Conservation (phyloP, 495 filamentous ascomycete species). For the Penicillium parvum region DNA sequence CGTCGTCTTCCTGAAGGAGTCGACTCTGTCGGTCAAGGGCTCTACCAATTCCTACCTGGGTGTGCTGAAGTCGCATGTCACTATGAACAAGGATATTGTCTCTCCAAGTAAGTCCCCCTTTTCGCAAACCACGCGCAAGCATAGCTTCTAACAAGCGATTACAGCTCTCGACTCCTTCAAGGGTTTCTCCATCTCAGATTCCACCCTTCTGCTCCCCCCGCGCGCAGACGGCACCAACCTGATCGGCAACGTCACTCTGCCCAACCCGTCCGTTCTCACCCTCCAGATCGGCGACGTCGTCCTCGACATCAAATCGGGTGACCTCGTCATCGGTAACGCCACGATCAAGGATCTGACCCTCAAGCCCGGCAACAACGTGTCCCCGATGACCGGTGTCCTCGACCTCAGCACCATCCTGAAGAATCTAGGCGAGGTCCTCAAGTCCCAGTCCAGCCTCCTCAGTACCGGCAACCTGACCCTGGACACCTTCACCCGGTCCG, state of each 20-base stretch:
- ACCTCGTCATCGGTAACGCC: conserved; percentile 47
- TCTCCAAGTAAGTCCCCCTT: conserved; percentile 36
- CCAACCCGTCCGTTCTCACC: conserved; percentile 37
- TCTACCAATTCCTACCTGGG: conserved; percentile 35
- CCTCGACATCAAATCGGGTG: conserved; percentile 32
- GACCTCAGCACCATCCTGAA: conserved; percentile 29
- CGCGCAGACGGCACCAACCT: conserved; percentile 30
- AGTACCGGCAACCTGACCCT: conserved; percentile 31
- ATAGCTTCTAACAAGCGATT: conserved; percentile 3
- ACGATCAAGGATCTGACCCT: conserved; percentile 55
- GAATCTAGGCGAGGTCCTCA: conserved; percentile 27
- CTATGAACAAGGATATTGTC: conserved; percentile 33
- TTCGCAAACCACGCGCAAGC: no score
- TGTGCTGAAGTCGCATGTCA: conserved; percentile 30
- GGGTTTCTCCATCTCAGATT: conserved; percentile 26
- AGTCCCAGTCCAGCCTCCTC: conserved; percentile 25
- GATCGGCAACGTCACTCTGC: conserved; percentile 33
- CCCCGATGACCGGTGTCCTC: conserved; percentile 42
- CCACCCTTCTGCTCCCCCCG: conserved; percentile 17
- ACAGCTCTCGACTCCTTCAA: conserved; percentile 28
- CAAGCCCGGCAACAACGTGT: conserved; percentile 54
- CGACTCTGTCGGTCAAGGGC: conserved; percentile 26
- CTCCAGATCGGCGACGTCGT: conserved; percentile 34
- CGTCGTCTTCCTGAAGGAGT: conserved; percentile 29
- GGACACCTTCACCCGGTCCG: conserved; percentile 26